Evolutionary conservation across 805 yeast genomes (phyloP), one percentile per base, ranked within the genome.

Genomic region (Suhomyces faveliae): DNA sequence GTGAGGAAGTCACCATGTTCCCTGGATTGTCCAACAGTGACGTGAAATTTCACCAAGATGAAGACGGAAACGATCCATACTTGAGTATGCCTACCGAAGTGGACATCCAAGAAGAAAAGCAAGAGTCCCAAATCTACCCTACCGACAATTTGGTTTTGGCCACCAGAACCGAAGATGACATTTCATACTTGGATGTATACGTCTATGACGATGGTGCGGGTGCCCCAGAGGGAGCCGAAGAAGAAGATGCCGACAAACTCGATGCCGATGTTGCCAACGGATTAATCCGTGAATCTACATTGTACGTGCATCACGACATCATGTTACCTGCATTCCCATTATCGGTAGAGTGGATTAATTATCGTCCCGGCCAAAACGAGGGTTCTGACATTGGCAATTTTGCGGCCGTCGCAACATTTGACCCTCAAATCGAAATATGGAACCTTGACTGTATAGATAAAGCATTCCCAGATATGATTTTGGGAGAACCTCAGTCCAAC

Each of bases 281-380:
- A 10, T 64, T 81, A 59, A 78, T 79, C 35, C 79, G 95, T 71
- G 94, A 82, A 42, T 79, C 85, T 46, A 81, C 84, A 33, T 71
- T 94, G 53, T 94, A 94, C 61, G 94, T 92, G 43, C 99, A 94
- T 64, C 99, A 94, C 67, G 99, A 94, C 66, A 70, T 92, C 57
- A 89, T 94, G 97, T 77, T 94, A 51, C 99, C 99, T 1, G 87
- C 97, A 2, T 92, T 94, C 78, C 99, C 99, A 37, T 77, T 94
- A 51, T 89, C 97, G 64, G 91, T 91, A 27, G 99, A 94, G 68
- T 92, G 98, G 98, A 66, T 94, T 53, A 87, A 89, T 66, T 87
- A 78, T 64, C 77, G 74, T 51, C 92, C 95, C 25, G 79, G 75
- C 11, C 71, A 66, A 17, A 57, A 67, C 11, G 70, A 68, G 19